phyloP scores from a whole-genome alignment of 441 rosid genomes.

The Pelargonium citronellum region DNA sequence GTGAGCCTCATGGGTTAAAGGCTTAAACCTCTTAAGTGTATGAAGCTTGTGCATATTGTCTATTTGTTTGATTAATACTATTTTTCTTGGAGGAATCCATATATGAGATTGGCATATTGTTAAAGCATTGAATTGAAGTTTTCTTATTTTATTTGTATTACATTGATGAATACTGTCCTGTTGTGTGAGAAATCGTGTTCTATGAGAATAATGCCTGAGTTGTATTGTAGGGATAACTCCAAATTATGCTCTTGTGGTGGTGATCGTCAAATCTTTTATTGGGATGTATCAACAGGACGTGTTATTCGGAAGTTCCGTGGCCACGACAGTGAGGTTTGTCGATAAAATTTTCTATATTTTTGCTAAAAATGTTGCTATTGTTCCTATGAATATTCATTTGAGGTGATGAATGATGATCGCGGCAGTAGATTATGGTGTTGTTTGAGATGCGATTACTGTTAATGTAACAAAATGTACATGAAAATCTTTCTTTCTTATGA shows the following conservation, averaged over 20 bases:
- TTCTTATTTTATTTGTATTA: not conserved
- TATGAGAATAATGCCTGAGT: not conserved
- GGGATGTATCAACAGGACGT: constrained; percentile 91
- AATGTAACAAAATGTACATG: too few species aligned
- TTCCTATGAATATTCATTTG: not conserved
- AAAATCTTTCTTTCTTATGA: not conserved
- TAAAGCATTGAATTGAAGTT: not conserved
- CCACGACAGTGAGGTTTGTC: constrained; percentile 74
- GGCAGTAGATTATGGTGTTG: not conserved
- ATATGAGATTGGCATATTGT: not conserved
- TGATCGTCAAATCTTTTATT: constrained; percentile 81
- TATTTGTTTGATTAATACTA: not conserved
- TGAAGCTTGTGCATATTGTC: not conserved
- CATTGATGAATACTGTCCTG: not conserved
- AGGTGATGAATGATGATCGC: not conserved
- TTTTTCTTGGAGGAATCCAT: not conserved
- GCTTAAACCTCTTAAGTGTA: not conserved
- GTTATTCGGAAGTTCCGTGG: constrained; percentile 91
- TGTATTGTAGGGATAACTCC: constrained; percentile 61
- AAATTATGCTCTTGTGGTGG: constrained; percentile 90
- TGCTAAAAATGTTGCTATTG: not conserved
- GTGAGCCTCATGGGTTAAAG: too few species aligned
- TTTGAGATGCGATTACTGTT: too few species aligned
- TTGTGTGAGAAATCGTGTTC: not conserved
- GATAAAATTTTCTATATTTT: not conserved